Base-by-base conservation (phyloP, 306 rosid genomes). In the Sindora glabra region DNA sequence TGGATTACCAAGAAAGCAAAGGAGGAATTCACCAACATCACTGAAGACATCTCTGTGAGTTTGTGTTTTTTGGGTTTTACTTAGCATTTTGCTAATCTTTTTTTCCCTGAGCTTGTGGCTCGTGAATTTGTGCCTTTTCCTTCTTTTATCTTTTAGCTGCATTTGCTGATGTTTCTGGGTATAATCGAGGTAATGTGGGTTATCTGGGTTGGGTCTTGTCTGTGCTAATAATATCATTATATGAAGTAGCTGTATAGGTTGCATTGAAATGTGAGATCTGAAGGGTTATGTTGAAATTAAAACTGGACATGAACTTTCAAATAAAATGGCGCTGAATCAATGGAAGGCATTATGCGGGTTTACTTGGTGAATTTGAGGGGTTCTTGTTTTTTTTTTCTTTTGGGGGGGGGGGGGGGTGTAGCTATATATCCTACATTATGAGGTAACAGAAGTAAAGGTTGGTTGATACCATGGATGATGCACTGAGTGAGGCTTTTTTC, bases 1-100 rank as follows among this genome's bases (percentile, higher is more conserved):
- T 92, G 98, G 98, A 83, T 92, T 73, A 62, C 94, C 12, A 88
- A 86, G 82, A 88, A 86, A 72, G 98, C 98, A 49, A 92, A 92
- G 77, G 82, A 86, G 50, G 98, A 92, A 65, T 50, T 92, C 63
- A 58, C 96, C 27, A 81, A 83, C 79, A 86, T 92, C 63, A 39
- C 83, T 64, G 90, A 74, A 29, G 98, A 92, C 50, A 62, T 92
- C 74, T 47, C 76, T 65, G 98, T 91, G 46, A 73, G 95, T 83
- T 13, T 6, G n/a, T 40, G 10, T 0, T 49, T 33, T 56, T 10
- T 18, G 26, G 10, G 5, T 56, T 78, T 68, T 1, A 21, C 18
- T 66, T 56, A n/a, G 22, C 49, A 30, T 27, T 4, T 59, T 23
- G 2, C 62, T 61, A 13, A 48, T 3, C 34, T 27, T 16, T 33